Conservation (phyloP, 768 basidiomycete genomes). For the Mrakia gelida region DNA sequence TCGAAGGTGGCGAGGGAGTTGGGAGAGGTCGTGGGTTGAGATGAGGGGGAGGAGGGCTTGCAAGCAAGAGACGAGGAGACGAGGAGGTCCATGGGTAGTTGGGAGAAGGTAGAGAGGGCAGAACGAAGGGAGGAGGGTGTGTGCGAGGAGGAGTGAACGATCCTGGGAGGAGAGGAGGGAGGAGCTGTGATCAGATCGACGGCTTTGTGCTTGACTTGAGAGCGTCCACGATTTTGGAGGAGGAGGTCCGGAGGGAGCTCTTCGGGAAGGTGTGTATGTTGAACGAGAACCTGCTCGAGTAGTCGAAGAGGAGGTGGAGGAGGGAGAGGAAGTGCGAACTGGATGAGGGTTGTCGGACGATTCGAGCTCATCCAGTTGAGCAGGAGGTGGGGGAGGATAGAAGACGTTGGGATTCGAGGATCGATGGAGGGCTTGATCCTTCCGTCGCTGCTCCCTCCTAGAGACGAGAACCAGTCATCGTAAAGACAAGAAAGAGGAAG, state of each 20-base stretch:
- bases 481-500: neutral
- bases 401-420: neutral
- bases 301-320: neutral
- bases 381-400: neutral
- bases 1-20: neutral
- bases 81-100: neutral
- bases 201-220: neutral
- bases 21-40: neutral
- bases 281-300: neutral
- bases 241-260: conserved; percentile 4
- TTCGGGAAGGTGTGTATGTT: neutral
- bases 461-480: no score
- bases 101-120: neutral
- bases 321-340: neutral
- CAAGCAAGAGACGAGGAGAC: neutral
- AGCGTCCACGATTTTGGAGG: conserved; percentile 1
- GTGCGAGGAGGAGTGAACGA: neutral
- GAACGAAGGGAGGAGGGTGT: neutral
- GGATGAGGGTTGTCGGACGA: neutral
- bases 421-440: neutral
- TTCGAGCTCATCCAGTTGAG: neutral
- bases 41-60: neutral
- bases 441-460: neutral
- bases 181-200: neutral
- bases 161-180: neutral